Evolutionary conservation across 2,329 filamentous ascomycete genomes (phyloP).

Genomic region (Nemania sp.): DNA sequence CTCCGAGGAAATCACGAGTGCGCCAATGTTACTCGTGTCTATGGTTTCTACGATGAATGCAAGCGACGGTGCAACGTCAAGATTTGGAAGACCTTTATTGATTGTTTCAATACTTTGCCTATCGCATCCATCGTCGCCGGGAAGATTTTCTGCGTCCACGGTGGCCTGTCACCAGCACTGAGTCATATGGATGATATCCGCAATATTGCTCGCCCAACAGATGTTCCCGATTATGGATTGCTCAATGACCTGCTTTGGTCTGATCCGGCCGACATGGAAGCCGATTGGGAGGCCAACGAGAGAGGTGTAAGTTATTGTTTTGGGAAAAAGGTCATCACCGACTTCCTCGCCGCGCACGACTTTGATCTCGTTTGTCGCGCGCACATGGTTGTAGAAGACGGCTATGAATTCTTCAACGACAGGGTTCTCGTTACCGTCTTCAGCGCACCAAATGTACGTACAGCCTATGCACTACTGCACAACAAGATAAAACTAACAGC

Average conservation of each 20-base stretch:
- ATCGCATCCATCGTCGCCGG: constrained; percentile 99
- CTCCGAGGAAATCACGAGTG: constrained; percentile 99
- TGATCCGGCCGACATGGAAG: constrained; percentile 96
- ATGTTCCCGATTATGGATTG: constrained; percentile 94
- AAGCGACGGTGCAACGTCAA: constrained; percentile 99
- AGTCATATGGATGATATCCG: constrained; percentile 98
- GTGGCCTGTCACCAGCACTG: constrained; percentile 87
- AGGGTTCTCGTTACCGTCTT: constrained; percentile 95
- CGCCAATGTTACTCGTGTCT: constrained; percentile 98
- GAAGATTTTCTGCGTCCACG: constrained; percentile 98
- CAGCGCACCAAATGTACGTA: constrained; percentile 89
- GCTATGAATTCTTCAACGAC: constrained; percentile 98
- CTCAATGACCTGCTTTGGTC: constrained; percentile 97
- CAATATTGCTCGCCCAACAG: constrained; percentile 91
- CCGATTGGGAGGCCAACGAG: constrained; percentile 97
- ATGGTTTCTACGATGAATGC: constrained; percentile 99
- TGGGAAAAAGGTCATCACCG: constrained; percentile 95
- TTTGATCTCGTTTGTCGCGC: constrained; percentile 97
- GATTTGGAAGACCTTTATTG: constrained; percentile 99
- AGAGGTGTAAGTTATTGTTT: constrained; percentile 98
- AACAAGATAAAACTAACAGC: constrained; percentile 31
- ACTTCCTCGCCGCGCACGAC: constrained; percentile 92
- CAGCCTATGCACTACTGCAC: constrained; percentile 24
- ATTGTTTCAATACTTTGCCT: constrained; percentile 98
- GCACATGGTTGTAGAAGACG: constrained; percentile 99